Conservation (phyloP, 83 land plant species). For the Diphasiastrum complanatum region DNA sequence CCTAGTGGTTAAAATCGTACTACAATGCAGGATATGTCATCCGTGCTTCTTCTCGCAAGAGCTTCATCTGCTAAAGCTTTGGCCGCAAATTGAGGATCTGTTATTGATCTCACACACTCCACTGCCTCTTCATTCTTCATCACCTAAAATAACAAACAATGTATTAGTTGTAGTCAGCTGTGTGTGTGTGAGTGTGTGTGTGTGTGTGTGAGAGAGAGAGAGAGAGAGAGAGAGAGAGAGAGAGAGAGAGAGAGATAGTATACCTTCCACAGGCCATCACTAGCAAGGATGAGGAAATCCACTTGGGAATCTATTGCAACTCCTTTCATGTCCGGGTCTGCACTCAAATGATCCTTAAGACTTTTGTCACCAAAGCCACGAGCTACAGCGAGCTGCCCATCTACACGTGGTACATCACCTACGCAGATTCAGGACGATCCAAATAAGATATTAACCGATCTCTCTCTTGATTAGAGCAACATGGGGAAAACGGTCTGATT, state of each 20-base stretch:
- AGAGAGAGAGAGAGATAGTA: not conserved
- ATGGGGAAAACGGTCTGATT: too few species aligned
- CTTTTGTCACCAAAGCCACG: constrained; percentile 72
- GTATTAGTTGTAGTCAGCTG: too few species aligned
- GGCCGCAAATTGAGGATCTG: constrained; percentile 18
- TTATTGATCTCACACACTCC: constrained; percentile 10
- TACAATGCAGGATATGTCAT: constrained; percentile 32
- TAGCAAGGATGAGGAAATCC: constrained; percentile 51
- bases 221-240: not conserved
- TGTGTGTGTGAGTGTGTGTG: too few species aligned
- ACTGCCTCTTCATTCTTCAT: constrained; percentile 24
- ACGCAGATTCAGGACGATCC: constrained; percentile 8
- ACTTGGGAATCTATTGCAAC: constrained; percentile 20
- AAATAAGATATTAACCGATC: too few species aligned
- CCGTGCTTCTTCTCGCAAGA: constrained; percentile 19
- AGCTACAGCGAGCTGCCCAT: constrained; percentile 74
- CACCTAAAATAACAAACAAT: not conserved
- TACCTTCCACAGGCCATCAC: constrained; percentile 85
- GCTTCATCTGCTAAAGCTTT: constrained; percentile 26
- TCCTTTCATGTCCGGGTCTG: constrained; percentile 50
- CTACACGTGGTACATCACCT: constrained; percentile 79
- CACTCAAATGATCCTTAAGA: constrained; percentile 60
- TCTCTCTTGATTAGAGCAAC: too few species aligned
- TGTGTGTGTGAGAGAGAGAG: not conserved
- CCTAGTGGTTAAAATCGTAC: constrained; percentile 7